Evolutionary conservation across 2,329 filamentous ascomycete genomes (phyloP), one percentile per base, ranked within the genome.

Genomic region (Thermoascus crustaceus): DNA sequence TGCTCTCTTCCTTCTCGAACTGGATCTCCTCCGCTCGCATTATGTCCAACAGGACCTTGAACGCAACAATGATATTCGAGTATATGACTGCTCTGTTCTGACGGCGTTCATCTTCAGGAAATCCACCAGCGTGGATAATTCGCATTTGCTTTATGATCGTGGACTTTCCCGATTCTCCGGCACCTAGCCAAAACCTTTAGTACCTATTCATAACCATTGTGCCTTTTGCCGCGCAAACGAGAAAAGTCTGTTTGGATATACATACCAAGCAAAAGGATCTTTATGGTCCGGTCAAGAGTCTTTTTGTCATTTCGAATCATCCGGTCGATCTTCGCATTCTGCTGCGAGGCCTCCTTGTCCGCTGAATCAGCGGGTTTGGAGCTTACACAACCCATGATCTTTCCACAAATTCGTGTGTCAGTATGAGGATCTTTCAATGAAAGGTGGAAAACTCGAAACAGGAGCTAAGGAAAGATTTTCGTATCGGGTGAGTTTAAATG

Each of bases 141-240:
- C 89, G 89, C 91, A 98, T 96, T 71, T 96, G 89, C 69, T 96
- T 96, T 47, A 96, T 76, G 40, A 96, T 88, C 1, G 89, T 96
- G 6, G 89, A 95, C 66, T 96, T 96, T 47, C 89, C 85, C 40
- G 83, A 91, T 66, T 96, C 89, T 57, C 89, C 89, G 52, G 89
- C 89, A 61, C 89, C 88, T 95, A 45, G 24, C 24, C n/a, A 23
- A 36, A 23, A 43, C 35, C 44, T 55, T 64, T 46, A 61, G 55
- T 17, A 11, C 11, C 24, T 16, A 8, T 6, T 23, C n/a, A n/a
- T n/a, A n/a, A 22, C 10, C 4, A n/a, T 22, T 13, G 5, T 9
- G n/a, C n/a, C n/a, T n/a, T 18, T 23, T 10, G 4, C 5, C 21
- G n/a, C 14, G 13, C 30, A 17, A 29, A 16, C n/a, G 14, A 13